Conservation (phyloP, 768 basidiomycete species). For the Leccinum uliginosum region DNA sequence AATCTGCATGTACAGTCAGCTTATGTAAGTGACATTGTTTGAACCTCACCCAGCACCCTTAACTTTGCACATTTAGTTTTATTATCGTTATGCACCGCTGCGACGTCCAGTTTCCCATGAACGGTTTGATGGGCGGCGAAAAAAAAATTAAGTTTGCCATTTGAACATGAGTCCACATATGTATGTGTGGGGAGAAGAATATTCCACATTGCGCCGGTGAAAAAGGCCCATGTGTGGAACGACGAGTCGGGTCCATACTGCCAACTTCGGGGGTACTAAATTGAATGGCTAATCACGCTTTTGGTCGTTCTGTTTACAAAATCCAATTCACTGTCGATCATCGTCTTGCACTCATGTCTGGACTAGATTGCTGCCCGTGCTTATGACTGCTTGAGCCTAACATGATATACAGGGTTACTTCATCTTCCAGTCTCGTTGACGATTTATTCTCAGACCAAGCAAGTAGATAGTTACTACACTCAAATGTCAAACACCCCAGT, state of each 20-base stretch:
- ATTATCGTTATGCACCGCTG: not conserved
- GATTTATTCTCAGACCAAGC: not conserved
- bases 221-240: not conserved
- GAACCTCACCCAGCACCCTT: too few relatives aligned
- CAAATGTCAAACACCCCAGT: slow-evolving; percentile 5
- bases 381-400: not conserved
- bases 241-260: not conserved
- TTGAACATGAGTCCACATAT: not conserved
- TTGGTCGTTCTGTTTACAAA: slow-evolving; percentile 1
- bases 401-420: not conserved
- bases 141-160: slow-evolving; percentile 2
- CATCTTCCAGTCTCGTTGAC: not conserved
- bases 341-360: slow-evolving; percentile 2
- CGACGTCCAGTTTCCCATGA: not conserved
- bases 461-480: not conserved
- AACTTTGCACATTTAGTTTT: not conserved
- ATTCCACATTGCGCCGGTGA: not conserved
- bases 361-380: slow-evolving; percentile 5
- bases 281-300: not conserved
- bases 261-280: too few relatives aligned
- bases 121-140: not conserved
- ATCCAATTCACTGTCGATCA: slow-evolving; percentile 8
- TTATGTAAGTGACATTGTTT: not conserved
- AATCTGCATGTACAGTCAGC: not conserved
- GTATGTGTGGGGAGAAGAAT: not conserved